Percentiles rank a stretch among this genome's conserved stretches.
phyloP scores from a whole-genome alignment of 2,329 filamentous ascomycete species.

The Gremmenia infestans region DNA sequence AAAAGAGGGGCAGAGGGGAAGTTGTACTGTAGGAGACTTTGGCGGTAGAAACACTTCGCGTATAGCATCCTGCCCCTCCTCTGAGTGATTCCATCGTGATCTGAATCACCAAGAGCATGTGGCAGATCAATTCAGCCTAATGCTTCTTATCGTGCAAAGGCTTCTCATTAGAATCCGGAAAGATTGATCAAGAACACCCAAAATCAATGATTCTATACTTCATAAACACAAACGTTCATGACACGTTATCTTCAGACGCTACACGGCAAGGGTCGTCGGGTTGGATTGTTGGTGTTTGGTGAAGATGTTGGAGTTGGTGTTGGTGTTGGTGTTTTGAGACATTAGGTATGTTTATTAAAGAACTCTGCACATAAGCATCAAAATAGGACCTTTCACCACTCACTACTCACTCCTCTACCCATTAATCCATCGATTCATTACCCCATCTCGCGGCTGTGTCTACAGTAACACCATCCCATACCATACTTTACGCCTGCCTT shows the following conservation, averaged over 20 bases:
- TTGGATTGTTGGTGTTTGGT: too few species aligned
- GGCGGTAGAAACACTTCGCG: conserved; percentile 3
- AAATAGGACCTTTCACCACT: neutral
- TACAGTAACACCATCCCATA: too few species aligned
- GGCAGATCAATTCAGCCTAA: conserved; percentile 4
- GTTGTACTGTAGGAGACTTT: neutral
- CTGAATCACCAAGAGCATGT: neutral
- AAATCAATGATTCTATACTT: neutral
- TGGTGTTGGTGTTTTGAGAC: neutral
- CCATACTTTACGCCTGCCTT: too few species aligned
- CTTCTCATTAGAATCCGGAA: too few species aligned
- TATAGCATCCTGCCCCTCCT: neutral
- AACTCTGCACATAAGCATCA: neutral
- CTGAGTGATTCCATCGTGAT: neutral
- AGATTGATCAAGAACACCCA: too few species aligned
- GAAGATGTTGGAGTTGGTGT: too few species aligned
- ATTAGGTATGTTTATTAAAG: neutral
- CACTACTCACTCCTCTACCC: neutral
- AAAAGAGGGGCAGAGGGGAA: neutral
- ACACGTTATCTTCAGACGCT: neutral
- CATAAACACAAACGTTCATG: neutral
- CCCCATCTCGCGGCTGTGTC: neutral
- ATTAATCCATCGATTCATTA: neutral
- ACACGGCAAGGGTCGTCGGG: too few species aligned
- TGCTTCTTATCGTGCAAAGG: too few species aligned